Percentiles rank a stretch among this genome's conserved stretches.
phyloP scores from a whole-genome alignment of 108 stramenopile genomes.

The Mediolabrus comicus region DNA sequence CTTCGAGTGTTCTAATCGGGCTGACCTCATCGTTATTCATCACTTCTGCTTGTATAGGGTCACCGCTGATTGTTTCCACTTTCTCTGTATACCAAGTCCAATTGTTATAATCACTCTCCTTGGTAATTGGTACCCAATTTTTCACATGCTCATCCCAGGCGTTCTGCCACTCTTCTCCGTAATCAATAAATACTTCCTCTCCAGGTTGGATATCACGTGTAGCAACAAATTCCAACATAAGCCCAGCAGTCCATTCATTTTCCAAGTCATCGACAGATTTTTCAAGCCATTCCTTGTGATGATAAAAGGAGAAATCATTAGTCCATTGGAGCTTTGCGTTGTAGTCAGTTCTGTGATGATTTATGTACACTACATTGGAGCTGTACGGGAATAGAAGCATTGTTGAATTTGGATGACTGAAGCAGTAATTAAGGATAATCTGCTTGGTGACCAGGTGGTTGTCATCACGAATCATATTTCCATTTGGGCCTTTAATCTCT shows the following conservation, averaged over 20 bases:
- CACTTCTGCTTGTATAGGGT: conserved; percentile 23
- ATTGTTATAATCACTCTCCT: conserved; percentile 41
- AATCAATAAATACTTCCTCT: conserved; percentile 70
- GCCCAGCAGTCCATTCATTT: conserved; percentile 49
- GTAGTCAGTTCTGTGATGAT: conserved; percentile 62
- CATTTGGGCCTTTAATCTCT: conserved; percentile 26
- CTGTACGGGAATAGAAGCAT: conserved; percentile 79
- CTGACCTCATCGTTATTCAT: conserved; percentile 18
- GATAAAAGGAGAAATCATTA: conserved; percentile 45
- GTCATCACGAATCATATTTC: conserved; percentile 34
- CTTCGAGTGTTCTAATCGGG: conserved; percentile 34
- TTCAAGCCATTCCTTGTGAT: conserved; percentile 66
- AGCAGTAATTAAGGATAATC: conserved; percentile 78
- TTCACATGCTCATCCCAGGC: conserved; percentile 60
- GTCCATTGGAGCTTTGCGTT: conserved; percentile 74
- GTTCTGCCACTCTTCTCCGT: conserved; percentile 58
- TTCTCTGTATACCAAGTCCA: conserved; percentile 29
- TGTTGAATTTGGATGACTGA: conserved; percentile 72
- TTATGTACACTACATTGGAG: conserved; percentile 57
- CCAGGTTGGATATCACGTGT: conserved; percentile 56
- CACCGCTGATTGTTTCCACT: conserved; percentile 9
- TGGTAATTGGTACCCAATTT: conserved; percentile 30
- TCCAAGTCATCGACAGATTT: conserved; percentile 53
- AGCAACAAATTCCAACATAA: conserved; percentile 57
- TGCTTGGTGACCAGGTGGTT: conserved; percentile 46